Conservation (phyloP, 805 yeast species). For the Clavispora fructus region DNA sequence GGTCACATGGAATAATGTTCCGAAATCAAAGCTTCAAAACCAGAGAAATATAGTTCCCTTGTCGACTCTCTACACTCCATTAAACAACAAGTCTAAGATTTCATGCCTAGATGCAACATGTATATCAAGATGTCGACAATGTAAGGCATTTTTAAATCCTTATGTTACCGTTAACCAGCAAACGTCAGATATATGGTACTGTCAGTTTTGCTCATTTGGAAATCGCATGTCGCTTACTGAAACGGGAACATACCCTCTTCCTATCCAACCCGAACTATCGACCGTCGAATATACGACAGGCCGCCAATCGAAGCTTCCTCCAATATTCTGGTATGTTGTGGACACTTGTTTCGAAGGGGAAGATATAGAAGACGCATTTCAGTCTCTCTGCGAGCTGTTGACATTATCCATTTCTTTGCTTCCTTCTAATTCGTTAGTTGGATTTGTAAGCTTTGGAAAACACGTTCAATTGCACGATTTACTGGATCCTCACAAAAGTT, state of each 20-base stretch:
- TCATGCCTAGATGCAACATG: conserved; percentile 36
- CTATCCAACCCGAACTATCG: conserved; percentile 19
- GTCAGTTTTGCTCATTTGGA: conserved; percentile 50
- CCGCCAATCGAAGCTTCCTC: conserved; percentile 35
- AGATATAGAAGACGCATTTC: conserved; percentile 37
- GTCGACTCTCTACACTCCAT: conserved; percentile 56
- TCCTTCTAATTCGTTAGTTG: conserved; percentile 53
- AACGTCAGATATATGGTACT: conserved; percentile 40
- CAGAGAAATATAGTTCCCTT: conserved; percentile 50
- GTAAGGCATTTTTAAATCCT: conserved; percentile 53
- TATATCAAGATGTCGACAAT: conserved; percentile 45
- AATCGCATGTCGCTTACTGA: conserved; percentile 34
- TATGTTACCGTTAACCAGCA: conserved; percentile 32
- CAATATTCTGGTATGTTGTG: conserved; percentile 49
- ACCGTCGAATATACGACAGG: conserved; percentile 50
- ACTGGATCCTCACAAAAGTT: conserved; percentile 15
- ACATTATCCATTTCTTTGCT: conserved; percentile 40
- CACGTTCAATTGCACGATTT: conserved; percentile 56
- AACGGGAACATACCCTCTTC: conserved; percentile 31
- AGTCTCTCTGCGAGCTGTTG: conserved; percentile 47
- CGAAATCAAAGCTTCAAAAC: conserved; percentile 49
- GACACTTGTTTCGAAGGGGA: conserved; percentile 53
- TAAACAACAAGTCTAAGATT: conserved; percentile 40
- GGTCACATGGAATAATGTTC: conserved; percentile 66
- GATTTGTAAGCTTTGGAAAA: conserved; percentile 55